Evolutionary conservation across 192 early-diverging fungal genomes (phyloP), one percentile per base, ranked within the genome.

Genomic region (Phycomyces blakesleeanus): DNA sequence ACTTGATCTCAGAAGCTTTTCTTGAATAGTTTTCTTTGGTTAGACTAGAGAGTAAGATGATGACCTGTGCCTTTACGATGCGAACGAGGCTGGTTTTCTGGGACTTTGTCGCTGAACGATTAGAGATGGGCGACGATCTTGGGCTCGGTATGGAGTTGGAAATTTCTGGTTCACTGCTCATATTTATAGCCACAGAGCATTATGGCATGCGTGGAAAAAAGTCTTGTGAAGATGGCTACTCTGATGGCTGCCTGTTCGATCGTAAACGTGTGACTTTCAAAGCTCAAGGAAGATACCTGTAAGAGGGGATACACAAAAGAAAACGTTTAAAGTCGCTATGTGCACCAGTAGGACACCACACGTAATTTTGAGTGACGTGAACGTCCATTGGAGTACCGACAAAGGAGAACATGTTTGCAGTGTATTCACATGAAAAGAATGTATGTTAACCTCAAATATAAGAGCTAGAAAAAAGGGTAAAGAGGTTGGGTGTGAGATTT

Each of bases 41-140:
- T 42, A 84, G 69, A 38, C 66, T 81, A 21, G 78, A 78, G 55
- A 84, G 64, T 47, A 81, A 67, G 40, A 84, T 68, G 50, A 66
- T 70, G 50, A 81, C 77, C 74, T 84, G 82, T 63, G 82, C 82
- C 66, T 80, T 84, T 51, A 81, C 80, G 51, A 84, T 81, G 34
- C 73, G 79, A 63, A 67, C 65, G 67, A 84, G 75, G 63, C 74
- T 76, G 44, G 76, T 56, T 63, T 68, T 74, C 42, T 78, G 72
- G 42, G 76, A 64, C 55, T 57, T 71, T 29, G 69, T 72, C 63
- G 70, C 79, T 58, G 72, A 66, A 44, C 72, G 71, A 26, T 57
- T 57, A 62, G 73, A 71, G 50, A 64, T 67, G 68, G 76, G 61
- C 59, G 71, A 72, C 64, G 80, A 75, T 54, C 52, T 54, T 20